These are phyloP conservation scores for Pseudohyphozyma bogoriensis DNA, from an alignment of 768 basidiomycete genomes.

Conservation along the genomic window DNA sequence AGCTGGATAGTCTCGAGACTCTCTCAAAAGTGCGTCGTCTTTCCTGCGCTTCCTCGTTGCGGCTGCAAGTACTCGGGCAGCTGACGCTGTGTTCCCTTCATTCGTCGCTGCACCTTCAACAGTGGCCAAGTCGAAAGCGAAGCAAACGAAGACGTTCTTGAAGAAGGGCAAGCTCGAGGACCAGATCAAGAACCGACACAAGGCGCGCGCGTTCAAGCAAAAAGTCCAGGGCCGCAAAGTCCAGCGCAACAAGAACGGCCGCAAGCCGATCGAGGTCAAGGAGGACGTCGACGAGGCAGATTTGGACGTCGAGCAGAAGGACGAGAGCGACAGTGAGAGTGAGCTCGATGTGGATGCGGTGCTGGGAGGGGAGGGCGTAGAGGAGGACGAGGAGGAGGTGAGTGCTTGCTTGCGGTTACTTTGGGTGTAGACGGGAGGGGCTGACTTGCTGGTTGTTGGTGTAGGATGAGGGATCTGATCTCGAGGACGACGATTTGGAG, in stretches of 20 bases:
- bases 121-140: slow-evolving; percentile 41
- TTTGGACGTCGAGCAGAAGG: slow-evolving; percentile 31
- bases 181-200: slow-evolving; percentile 69
- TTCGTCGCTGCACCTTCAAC: no score
- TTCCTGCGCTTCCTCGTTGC: no score
- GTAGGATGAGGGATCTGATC: slow-evolving; percentile 5
- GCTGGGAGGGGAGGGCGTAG: slow-evolving; percentile 29
- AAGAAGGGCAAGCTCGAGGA: slow-evolving; percentile 80
- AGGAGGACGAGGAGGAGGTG: slow-evolving; percentile 28
- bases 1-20: no score
- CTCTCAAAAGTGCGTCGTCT: no score
- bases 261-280: slow-evolving; percentile 37
- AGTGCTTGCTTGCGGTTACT: slow-evolving; percentile 54
- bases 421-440: slow-evolving; percentile 51
- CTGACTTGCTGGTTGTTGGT: slow-evolving; percentile 36
- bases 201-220: slow-evolving; percentile 65
- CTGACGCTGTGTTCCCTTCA: no score
- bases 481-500: slow-evolving; percentile 28
- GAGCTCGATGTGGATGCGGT: slow-evolving; percentile 23
- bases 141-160: slow-evolving; percentile 78
- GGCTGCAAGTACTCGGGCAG: no score
- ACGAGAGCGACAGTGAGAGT: slow-evolving; percentile 30
- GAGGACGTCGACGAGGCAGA: slow-evolving; percentile 35
- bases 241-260: slow-evolving; percentile 35
- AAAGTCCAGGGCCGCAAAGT: slow-evolving; percentile 53